These are phyloP conservation scores for Chlorophyllum brunneum DNA, from an alignment of 768 basidiomycete genomes.

Conservation along the genomic window DNA sequence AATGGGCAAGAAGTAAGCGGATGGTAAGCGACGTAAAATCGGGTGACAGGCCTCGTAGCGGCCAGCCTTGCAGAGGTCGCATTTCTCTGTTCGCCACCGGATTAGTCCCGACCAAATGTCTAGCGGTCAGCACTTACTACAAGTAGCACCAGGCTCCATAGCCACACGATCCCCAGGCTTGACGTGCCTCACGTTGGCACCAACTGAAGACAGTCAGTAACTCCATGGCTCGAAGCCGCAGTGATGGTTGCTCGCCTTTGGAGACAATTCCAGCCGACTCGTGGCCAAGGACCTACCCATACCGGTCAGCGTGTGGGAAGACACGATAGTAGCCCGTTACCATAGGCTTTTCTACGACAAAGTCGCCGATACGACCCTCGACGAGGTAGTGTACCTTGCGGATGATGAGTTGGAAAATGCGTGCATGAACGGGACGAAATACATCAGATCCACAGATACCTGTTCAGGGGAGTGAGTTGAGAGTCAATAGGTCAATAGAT, in stretches of 20 bases:
- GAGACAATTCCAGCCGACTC: slow-evolving; percentile 82
- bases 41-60: slow-evolving; percentile 65
- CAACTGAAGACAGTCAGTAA: slow-evolving; percentile 42
- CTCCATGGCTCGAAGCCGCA: neutral
- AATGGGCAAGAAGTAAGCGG: neutral
- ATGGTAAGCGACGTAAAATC: slow-evolving; percentile 29
- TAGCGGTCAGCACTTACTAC: slow-evolving; percentile 39
- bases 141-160: slow-evolving; percentile 87
- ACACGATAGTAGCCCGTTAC: slow-evolving; percentile 33
- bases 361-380: slow-evolving; percentile 79
- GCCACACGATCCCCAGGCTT: slow-evolving; percentile 86
- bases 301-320: neutral
- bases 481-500: neutral
- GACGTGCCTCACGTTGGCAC: slow-evolving; percentile 68
- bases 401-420: neutral
- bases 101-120: neutral
- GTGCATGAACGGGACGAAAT: slow-evolving; percentile 15
- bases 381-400: slow-evolving; percentile 70
- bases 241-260: slow-evolving; percentile 44
- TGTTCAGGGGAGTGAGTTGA: slow-evolving; percentile 21
- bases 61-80: slow-evolving; percentile 82
- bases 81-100: slow-evolving; percentile 38
- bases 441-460: slow-evolving; percentile 94
- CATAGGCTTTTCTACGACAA: slow-evolving; percentile 79
- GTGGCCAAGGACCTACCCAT: slow-evolving; percentile 80